Percentiles rank a stretch among this genome's conserved stretches.
Conservation (phyloP, 352 stramenopile genomes). For the Globisporangium splendens region DNA sequence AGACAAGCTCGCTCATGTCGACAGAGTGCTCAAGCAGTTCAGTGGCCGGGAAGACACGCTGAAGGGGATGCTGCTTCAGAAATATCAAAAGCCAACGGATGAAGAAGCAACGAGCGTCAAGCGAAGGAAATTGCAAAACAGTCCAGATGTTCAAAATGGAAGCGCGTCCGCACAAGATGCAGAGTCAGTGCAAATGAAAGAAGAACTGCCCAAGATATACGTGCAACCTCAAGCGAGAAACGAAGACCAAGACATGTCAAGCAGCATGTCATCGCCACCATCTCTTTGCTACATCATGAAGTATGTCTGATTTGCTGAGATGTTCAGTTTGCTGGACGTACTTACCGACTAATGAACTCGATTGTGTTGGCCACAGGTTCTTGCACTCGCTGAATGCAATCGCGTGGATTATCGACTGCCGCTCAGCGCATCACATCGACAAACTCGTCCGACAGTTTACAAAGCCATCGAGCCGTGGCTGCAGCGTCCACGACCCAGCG, state of each 20-base stretch:
- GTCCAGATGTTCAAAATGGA: conserved; percentile 23
- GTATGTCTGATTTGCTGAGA: conserved; percentile 11
- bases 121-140: conserved; percentile 11
- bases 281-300: conserved; percentile 36
- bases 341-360: not conserved
- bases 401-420: conserved; percentile 64
- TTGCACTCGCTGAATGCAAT: conserved; percentile 25
- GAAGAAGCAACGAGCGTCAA: conserved; percentile 2
- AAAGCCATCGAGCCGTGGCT: conserved; percentile 11
- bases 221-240: conserved; percentile 1
- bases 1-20: conserved; percentile 39
- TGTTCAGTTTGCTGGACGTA: not conserved
- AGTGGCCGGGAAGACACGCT: conserved; percentile 57
- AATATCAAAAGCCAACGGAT: conserved; percentile 29
- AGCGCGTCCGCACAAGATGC: not conserved
- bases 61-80: conserved; percentile 52
- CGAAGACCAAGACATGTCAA: not conserved
- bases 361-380: conserved; percentile 14
- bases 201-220: conserved; percentile 3
- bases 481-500: conserved; percentile 30
- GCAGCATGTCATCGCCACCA: not conserved
- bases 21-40: conserved; percentile 59
- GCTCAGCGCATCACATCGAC: conserved; percentile 20
- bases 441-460: conserved; percentile 22
- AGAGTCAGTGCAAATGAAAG: not conserved